Evolutionary conservation across 768 basidiomycete species (phyloP), one percentile per base, ranked within the genome.

Genomic region (Hygrophorus russula): DNA sequence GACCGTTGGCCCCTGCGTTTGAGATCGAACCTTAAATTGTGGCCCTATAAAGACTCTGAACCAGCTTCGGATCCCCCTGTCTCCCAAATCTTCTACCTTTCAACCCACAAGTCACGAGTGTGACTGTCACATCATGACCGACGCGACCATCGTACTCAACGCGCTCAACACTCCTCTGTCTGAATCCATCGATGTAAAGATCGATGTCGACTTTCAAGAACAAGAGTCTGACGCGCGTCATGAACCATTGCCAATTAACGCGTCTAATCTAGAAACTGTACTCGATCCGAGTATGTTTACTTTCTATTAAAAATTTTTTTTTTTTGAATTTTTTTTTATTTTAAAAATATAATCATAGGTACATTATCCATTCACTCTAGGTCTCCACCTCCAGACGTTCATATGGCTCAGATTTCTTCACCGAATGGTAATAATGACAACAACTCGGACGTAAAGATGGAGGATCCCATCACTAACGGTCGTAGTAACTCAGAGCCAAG

Each of bases 11-110:
- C 78, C 78, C 72, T 77, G 80, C 78, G 75, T 74, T 70, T 75
- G 76, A 78, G 78, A 78, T 78, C 78, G 80, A 83, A 83, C 80
- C 78, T 83, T 82, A 82, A 78, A 72, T 83, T 67, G 66, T 62
- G 67, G 68, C 71, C 69, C 76, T 83, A 84, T 83, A 83, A 83
- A 81, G 80, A 76, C 78, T 24, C 71, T 75, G n/a, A 76, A 72
- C 68, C 68, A 68, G 65, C 68, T 68, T 71, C 67, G 64, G 70
- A 73, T 72, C 71, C 69, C 73, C 76, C 79, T 78, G 74, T 75
- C 68, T 76, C 78, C 74, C 74, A 71, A 78, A 80, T 76, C 76
- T 72, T 73, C 71, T n/a, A n/a, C 71, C 75, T 71, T 68, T 70
- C 62, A 61, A 61, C 65, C 65, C 65, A 60, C 57, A 49, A 56